Conservation (phyloP, 202 grass and related monocot species). For the Tripidium arundinaceum region DNA sequence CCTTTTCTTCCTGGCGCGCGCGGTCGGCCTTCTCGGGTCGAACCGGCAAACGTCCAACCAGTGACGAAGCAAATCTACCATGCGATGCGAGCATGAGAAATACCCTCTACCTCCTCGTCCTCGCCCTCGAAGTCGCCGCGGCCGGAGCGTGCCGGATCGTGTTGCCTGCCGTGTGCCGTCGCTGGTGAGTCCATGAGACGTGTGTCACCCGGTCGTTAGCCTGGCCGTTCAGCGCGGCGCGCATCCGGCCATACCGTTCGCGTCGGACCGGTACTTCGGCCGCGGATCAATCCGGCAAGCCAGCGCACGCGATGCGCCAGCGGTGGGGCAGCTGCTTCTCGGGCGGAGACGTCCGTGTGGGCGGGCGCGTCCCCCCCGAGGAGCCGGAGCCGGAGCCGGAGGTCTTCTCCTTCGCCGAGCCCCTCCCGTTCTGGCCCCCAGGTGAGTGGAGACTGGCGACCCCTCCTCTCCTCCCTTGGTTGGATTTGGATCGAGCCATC, state of each 20-base stretch:
- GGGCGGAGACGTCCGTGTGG: constrained; percentile 17
- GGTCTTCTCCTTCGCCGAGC: constrained; percentile 54
- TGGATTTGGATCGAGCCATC: not conserved
- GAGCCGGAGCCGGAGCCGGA: constrained; percentile 41
- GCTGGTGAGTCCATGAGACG: not conserved
- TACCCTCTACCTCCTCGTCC: not conserved
- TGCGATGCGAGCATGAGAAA: not conserved
- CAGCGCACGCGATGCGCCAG: not conserved
- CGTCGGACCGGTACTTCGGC: not conserved
- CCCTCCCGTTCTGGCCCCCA: constrained; percentile 50
- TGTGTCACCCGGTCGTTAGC: not conserved
- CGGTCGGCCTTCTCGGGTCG: not conserved
- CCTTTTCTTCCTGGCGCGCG: not conserved
- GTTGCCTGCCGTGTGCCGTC: not conserved
- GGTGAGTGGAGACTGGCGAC: constrained; percentile 9
- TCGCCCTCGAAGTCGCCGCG: not conserved
- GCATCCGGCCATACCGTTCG: not conserved
- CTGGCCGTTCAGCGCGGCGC: not conserved
- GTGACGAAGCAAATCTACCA: constrained; percentile 4
- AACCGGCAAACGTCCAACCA: not conserved
- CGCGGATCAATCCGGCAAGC: not conserved
- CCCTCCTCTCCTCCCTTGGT: not conserved
- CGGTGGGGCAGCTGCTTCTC: constrained; percentile 24
- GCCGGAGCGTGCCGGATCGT: not conserved
- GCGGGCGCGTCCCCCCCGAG: not conserved